Evolutionary conservation across 2,329 filamentous ascomycete species (phyloP).

Genomic region (Aspergillus fructus): DNA sequence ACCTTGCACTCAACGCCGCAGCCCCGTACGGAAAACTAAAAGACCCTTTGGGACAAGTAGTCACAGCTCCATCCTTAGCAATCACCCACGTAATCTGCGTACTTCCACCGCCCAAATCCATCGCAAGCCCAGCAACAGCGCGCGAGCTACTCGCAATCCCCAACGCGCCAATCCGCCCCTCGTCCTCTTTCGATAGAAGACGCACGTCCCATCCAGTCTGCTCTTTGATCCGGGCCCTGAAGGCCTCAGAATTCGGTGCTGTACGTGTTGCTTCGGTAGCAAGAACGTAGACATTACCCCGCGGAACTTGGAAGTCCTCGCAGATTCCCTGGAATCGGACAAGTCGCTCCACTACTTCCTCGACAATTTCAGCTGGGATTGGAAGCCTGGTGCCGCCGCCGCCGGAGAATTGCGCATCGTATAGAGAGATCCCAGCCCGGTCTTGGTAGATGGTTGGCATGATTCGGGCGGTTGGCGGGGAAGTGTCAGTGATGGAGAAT

Average conservation of each 20-base stretch:
- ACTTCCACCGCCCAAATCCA: constrained; percentile 80
- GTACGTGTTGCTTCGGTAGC: constrained; percentile 88
- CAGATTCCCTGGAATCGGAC: constrained; percentile 72
- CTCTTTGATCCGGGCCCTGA: constrained; percentile 63
- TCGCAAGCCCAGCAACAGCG: constrained; percentile 72
- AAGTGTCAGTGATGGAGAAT: constrained; percentile 83
- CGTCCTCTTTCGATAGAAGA: constrained; percentile 74
- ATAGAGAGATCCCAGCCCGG: constrained; percentile 78
- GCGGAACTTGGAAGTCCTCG: constrained; percentile 64
- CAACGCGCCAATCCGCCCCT: constrained; percentile 79
- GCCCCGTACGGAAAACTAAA: constrained; percentile 70
- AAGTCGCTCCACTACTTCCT: constrained; percentile 65
- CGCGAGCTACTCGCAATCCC: constrained; percentile 75
- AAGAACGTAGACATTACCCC: constrained; percentile 67
- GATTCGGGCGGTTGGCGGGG: constrained; percentile 67
- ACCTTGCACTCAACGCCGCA: constrained; percentile 60
- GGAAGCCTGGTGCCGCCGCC: constrained; percentile 38
- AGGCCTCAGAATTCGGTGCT: constrained; percentile 69
- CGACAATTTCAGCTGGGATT: constrained; percentile 61
- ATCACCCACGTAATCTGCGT: constrained; percentile 69
- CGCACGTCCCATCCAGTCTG: constrained; percentile 68
- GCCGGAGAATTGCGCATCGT: constrained; percentile 67
- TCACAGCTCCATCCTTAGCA: constrained; percentile 50
- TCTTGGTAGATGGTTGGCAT: constrained; percentile 76
- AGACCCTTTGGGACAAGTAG: constrained; percentile 55